Conservation (phyloP, 1,284 basidiomycete species). For the Schizophyllum amplum region DNA sequence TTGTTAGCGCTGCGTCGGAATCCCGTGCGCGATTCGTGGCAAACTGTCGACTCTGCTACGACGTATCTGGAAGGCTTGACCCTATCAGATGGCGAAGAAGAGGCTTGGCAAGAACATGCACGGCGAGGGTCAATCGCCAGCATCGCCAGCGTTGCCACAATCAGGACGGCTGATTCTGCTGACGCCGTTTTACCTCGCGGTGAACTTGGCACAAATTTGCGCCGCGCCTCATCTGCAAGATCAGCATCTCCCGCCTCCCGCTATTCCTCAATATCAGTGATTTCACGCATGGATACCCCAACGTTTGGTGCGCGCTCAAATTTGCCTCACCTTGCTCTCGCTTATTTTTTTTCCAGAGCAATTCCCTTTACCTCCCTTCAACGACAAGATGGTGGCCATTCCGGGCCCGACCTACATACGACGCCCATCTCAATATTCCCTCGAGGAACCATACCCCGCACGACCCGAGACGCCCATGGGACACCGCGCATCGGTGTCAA, state of each 20-base stretch:
- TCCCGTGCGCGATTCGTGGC: slow-evolving; percentile 33
- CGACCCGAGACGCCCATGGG: slow-evolving; percentile 7
- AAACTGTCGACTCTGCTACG: slow-evolving; percentile 29
- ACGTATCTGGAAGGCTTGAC: slow-evolving; percentile 34
- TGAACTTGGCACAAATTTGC: neutral
- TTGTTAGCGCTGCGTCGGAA: neutral
- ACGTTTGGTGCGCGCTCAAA: neutral
- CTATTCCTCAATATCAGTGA: slow-evolving; percentile 10
- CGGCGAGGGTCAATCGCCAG: slow-evolving; percentile 34
- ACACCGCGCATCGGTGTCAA: neutral
- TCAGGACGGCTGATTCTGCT: slow-evolving; percentile 41
- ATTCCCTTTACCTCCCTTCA: slow-evolving; percentile 5
- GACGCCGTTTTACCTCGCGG: slow-evolving; percentile 19
- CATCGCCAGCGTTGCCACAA: slow-evolving; percentile 49
- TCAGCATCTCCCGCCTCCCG: slow-evolving; percentile 9
- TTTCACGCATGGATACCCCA: neutral
- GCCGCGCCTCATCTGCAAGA: neutral
- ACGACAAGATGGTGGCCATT: neutral
- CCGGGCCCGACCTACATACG: neutral
- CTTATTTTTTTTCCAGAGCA: slow-evolving; percentile 6
- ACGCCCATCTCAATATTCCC: neutral
- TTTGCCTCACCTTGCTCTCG: neutral
- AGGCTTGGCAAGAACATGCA: slow-evolving; percentile 16
- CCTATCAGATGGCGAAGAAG: slow-evolving; percentile 27
- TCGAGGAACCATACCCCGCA: slow-evolving; percentile 1